A percentile compares a stretch with the other conserved stretches of the same genome.
phyloP scores from a whole-genome alignment of 495 filamentous ascomycete genomes.

The Trichocladium uniseriatum region DNA sequence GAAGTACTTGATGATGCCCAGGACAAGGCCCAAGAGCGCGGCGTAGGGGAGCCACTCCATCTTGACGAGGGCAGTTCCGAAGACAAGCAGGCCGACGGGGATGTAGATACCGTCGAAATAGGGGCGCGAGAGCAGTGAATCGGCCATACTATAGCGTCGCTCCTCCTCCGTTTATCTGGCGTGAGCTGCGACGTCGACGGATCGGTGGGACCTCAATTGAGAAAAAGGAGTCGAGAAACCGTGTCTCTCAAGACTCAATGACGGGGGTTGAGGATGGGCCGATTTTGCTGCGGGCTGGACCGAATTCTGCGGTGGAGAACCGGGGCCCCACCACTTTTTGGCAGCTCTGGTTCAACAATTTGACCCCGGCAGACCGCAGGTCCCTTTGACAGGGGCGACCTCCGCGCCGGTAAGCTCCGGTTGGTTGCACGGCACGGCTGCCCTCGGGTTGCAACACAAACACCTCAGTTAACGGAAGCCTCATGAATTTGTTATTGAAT shows the following conservation, averaged over 20 bases:
- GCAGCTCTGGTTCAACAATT: slow-evolving; percentile 7
- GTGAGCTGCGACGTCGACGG: too few relatives aligned
- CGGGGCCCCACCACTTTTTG: slow-evolving; percentile 11
- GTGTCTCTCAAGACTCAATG: not conserved
- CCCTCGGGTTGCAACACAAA: too few relatives aligned
- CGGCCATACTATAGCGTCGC: slow-evolving; percentile 15
- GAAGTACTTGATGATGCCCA: slow-evolving; percentile 57
- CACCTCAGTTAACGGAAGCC: too few relatives aligned
- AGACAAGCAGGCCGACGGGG: slow-evolving; percentile 69
- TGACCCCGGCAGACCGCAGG: not conserved
- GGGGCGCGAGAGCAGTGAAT: slow-evolving; percentile 27
- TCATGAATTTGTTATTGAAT: too few relatives aligned
- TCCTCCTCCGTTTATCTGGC: not conserved
- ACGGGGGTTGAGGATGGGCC: slow-evolving; percentile 9
- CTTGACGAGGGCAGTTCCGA: slow-evolving; percentile 69
- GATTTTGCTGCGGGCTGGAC: slow-evolving; percentile 15
- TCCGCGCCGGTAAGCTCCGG: not conserved
- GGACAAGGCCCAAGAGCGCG: slow-evolving; percentile 47
- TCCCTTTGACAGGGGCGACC: not conserved
- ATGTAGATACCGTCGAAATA: slow-evolving; percentile 71
- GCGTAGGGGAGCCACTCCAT: slow-evolving; percentile 68
- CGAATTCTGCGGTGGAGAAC: slow-evolving; percentile 9
- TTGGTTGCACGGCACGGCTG: not conserved
- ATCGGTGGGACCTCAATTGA: not conserved
- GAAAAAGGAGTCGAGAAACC: slow-evolving; percentile 5